Evolutionary conservation across 345 rosid genomes (phyloP), one percentile per base, ranked within the genome.

Genomic region (Cardamine resedifolia): DNA sequence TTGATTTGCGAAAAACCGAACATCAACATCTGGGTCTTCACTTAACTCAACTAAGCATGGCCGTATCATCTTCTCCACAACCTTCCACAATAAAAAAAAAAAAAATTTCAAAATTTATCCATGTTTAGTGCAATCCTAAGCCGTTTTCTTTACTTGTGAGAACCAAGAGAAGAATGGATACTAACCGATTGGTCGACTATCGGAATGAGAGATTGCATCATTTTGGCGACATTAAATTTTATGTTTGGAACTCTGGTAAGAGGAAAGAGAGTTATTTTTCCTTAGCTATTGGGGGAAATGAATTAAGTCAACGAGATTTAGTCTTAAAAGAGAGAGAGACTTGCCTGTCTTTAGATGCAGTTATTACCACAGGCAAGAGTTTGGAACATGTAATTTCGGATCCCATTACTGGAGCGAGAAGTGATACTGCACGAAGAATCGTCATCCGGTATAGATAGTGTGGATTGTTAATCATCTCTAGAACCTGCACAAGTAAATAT

Each of bases 141-240:
- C 36, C 53, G 19, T 52, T 23, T 23, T 28, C 4, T 64, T 14
- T 36, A 28, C 10, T 3, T 21, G 34, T 20, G 45, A 53, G 15
- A 52, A 57, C 64, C 33, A n/a, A 18, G 31, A 52, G 26, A n/a
- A 31, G 38, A 23, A 24, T 34, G 60, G 20, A 43, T 21, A 89
- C 97, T 86, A 69, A 92, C 98, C 49, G 94, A 82, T 18, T 85
- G 95, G 69, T 90, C 96, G 3, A 92, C 90, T 43, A 94, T 85
- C 3, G 97, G 92, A 68, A 88, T 82, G 12, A 91, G 85, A 4
- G 95, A 89, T 79, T 89, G 96, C 80, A 94, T 61, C 80, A 94
- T 91, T 80, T 94, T 94, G n/a, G 98, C 98, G 18, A 87, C 97
- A 20, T 94, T 94, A 74, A 94, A 94, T 77, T 88, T 94, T 77